These are phyloP conservation scores for Nicotiana tomentosiformis DNA, from an alignment of 257 asterid species.

Conservation along the genomic window DNA sequence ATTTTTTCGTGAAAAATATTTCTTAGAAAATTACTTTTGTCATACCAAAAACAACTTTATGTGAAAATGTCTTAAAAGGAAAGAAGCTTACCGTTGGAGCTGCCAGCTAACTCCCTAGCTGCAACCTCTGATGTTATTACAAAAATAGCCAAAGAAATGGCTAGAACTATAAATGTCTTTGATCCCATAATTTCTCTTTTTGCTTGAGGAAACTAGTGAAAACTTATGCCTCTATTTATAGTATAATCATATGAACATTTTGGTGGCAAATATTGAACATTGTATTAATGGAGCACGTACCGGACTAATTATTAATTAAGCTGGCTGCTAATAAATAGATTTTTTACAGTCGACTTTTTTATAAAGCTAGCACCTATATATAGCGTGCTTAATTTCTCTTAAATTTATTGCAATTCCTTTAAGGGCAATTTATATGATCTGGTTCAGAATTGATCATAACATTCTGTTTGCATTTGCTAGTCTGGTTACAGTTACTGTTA, in stretches of 20 bases:
- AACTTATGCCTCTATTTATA: no score
- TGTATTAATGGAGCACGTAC: neutral
- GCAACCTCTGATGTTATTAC: slow-evolving; percentile 15
- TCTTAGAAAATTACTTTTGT: no score
- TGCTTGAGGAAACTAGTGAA: neutral
- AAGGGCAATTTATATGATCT: no score
- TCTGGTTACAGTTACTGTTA: neutral
- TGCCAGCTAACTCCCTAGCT: slow-evolving; percentile 12
- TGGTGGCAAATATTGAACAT: neutral
- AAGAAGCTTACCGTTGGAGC: neutral
- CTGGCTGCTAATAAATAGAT: neutral
- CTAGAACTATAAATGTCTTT: neutral
- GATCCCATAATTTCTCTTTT: slow-evolving; percentile 7
- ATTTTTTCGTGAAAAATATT: no score
- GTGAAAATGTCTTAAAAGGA: no score
- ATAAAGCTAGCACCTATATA: neutral
- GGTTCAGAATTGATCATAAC: no score
- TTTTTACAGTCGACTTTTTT: neutral
- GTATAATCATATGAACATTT: neutral
- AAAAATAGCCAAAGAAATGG: slow-evolving; percentile 5
- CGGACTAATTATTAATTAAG: neutral
- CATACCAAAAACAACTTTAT: no score
- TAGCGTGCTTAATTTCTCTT: neutral
- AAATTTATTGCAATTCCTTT: no score
- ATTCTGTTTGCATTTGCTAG: no score